Base-by-base conservation (phyloP, 2,329 filamentous ascomycete genomes). In the Cladosporium colombiae region DNA sequence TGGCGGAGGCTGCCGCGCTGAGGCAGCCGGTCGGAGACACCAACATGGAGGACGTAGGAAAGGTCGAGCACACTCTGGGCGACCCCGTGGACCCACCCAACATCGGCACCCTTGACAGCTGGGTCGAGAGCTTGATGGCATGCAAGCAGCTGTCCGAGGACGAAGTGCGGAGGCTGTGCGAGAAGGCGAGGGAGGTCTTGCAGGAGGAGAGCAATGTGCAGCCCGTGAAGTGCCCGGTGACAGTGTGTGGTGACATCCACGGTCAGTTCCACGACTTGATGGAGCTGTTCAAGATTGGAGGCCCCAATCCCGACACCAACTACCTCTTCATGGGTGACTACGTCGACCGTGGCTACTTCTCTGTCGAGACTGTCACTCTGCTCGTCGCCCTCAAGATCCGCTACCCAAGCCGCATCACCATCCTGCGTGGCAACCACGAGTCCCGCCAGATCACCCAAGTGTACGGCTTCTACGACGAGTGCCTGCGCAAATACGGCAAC, bases 241-340 rank as follows among this genome's bases (percentile, higher is more conserved):
- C 95, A 65, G 95, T 99, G 69, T 98, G 95, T 80, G 95, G 95
- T 79, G 95, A 99, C 81, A 99, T 99, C 78, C 95, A 99, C 81
- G 95, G 95, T 72, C 95, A 99, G 81, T 98, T 98, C 80, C 94
- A 98, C 81, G 95, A 99, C 78, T 82, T 99, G 80, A 98, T 99
- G 93, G 95, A 99, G 83, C 88, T 99, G 63, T 99, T 99, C 87
- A 96, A 96, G 83, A 98, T 99, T 79, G 95, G 95, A 73, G 95
- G 95, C 64, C 93, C 93, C 68, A 97, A 97, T 78, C 95, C 95
- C 71, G 95, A 99, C 81, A 98, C 95, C 77, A 98, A 98, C 84
- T 98, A 98, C 81, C 89, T 98, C 71, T 98, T 98, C 84, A 98
- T 99, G 93, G 93, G 95, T 78, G 95, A 99, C 81, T 99, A 98